phyloP scores from a whole-genome alignment of 257 asterid genomes.

The Jaltomata sinuosa region DNA sequence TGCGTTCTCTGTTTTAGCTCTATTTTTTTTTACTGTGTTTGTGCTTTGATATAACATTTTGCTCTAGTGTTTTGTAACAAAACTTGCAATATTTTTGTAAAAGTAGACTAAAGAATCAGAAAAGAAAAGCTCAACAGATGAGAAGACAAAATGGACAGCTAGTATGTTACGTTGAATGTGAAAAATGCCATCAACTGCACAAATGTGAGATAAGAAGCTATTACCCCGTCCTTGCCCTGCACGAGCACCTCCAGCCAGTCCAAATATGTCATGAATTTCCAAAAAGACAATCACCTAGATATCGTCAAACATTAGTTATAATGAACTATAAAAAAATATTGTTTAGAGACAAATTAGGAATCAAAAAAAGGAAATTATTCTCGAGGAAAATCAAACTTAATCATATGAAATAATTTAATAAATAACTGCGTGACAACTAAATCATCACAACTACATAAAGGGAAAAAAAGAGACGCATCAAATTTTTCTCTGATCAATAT shows the following conservation, averaged over 20 bases:
- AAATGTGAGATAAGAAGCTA: too few relatives aligned
- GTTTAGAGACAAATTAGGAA: neutral
- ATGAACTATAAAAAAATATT: neutral
- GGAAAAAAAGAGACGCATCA: too few relatives aligned
- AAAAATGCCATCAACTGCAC: too few relatives aligned
- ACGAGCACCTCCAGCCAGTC: conserved; percentile 93
- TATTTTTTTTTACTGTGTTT: neutral
- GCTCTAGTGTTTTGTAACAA: neutral
- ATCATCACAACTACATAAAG: neutral
- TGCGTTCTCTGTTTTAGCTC: neutral
- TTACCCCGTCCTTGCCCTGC: conserved; percentile 96
- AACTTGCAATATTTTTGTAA: too few relatives aligned
- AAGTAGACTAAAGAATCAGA: too few relatives aligned
- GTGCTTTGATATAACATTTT: neutral
- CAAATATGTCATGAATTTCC: conserved; percentile 95
- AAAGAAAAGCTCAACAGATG: too few relatives aligned
- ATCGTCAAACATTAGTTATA: neutral
- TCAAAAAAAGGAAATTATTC: neutral
- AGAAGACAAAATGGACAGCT: too few relatives aligned
- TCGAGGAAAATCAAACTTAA: neutral
- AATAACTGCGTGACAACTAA: neutral
- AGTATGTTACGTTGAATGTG: too few relatives aligned
- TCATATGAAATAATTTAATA: neutral
- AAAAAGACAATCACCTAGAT: conserved; percentile 76
- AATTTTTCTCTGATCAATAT: too few relatives aligned